Evolutionary conservation across 164 flowering plant genomes (phyloP).

Genomic region (Pachysandra terminalis): DNA sequence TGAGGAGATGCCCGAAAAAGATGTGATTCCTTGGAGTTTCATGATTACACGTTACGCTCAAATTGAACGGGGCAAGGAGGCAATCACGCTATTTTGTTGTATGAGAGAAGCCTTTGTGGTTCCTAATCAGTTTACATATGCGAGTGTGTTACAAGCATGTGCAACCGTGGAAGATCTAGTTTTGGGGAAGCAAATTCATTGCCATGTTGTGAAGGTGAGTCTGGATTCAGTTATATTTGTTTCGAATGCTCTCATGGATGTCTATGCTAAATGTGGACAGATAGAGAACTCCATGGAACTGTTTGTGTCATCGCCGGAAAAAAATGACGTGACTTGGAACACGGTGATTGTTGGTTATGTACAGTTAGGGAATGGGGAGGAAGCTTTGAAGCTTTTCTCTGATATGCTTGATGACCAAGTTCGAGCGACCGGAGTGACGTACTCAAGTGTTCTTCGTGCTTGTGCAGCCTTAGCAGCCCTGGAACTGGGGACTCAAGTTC

Average conservation of each 20-base stretch:
- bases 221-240: conserved; percentile 61
- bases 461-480: conserved; percentile 69
- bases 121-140: conserved; percentile 78
- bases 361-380: conserved; percentile 55
- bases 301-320: conserved; percentile 37
- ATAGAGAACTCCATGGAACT: conserved; percentile 47
- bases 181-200: conserved; percentile 66
- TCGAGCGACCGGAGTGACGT: conserved; percentile 62
- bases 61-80: conserved; percentile 45
- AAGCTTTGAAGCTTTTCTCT: conserved; percentile 53
- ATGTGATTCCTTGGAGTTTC: conserved; percentile 89
- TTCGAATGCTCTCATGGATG: conserved; percentile 78
- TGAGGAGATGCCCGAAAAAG: conserved; percentile 55
- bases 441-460: conserved; percentile 73
- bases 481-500: conserved; percentile 71
- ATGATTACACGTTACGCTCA: conserved; percentile 84
- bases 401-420: conserved; percentile 49
- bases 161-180: conserved; percentile 40
- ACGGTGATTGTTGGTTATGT: conserved; percentile 81
- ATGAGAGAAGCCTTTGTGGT: conserved; percentile 56
- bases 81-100: conserved; percentile 43
- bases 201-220: conserved; percentile 55
- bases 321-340: conserved; percentile 86
- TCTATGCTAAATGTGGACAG: conserved; percentile 78
- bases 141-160: conserved; percentile 81